A percentile compares a stretch with the other conserved stretches of the same genome.
Conservation (phyloP, 2,329 filamentous ascomycete genomes). For the Colletotrichum gloeosporioides region DNA sequence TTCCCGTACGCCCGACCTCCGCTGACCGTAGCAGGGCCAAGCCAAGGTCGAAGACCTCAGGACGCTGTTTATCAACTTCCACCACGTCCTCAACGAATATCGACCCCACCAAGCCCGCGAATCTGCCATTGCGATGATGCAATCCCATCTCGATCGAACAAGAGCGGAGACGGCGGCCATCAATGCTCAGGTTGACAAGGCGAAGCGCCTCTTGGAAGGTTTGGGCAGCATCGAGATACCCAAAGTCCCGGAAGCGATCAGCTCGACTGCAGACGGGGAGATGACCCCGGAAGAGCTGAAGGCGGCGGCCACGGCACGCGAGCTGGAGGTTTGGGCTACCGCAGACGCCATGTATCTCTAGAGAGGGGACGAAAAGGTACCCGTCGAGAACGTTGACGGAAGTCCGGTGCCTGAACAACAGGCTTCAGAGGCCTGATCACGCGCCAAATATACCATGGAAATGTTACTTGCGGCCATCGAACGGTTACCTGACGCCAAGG, state of each 20-base stretch:
- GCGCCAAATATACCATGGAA: not conserved
- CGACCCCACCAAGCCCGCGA: constrained; percentile 91
- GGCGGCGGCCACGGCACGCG: not conserved
- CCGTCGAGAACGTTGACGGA: not conserved
- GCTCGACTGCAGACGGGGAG: not conserved
- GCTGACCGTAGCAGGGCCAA: constrained; percentile 51
- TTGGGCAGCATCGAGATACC: constrained; percentile 59
- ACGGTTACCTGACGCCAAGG: not conserved
- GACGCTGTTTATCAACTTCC: constrained; percentile 87
- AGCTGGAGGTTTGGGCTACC: constrained; percentile 44
- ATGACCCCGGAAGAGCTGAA: not conserved
- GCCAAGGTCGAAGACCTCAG: constrained; percentile 80
- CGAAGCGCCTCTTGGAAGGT: constrained; percentile 74
- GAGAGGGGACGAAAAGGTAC: not conserved
- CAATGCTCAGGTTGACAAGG: constrained; percentile 71
- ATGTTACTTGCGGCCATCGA: not conserved
- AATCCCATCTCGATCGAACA: constrained; percentile 77
- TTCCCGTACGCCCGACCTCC: not conserved
- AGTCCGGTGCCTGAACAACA: not conserved
- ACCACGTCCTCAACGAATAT: constrained; percentile 93
- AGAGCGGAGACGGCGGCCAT: constrained; percentile 76
- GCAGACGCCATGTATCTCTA: constrained; percentile 47
- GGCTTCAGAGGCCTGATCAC: not conserved
- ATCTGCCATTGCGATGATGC: constrained; percentile 85
- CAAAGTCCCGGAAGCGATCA: not conserved